Percentiles rank a stretch among this genome's conserved stretches.
These are phyloP conservation scores for Paecilomyces variotii DNA, from an alignment of 2,329 filamentous ascomycete genomes.

Conservation along the genomic window DNA sequence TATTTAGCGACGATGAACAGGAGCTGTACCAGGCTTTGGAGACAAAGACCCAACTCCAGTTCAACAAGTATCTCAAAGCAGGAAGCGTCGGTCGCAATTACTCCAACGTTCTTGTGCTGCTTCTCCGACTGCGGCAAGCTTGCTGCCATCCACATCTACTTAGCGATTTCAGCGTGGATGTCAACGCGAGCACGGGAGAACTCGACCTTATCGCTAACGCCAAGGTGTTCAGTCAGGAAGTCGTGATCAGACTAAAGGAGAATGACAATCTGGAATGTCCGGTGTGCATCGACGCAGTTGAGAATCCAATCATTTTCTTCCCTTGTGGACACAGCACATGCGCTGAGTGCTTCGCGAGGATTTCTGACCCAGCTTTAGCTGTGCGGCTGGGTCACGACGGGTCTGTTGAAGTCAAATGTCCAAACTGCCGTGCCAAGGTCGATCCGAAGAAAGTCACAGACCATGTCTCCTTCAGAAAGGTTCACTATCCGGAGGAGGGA, in stretches of 20 bases:
- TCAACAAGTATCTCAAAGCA: constrained; percentile 67
- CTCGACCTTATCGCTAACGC: constrained; percentile 57
- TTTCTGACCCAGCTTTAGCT: constrained; percentile 54
- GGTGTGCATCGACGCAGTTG: constrained; percentile 68
- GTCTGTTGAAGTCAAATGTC: constrained; percentile 54
- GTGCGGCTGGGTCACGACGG: constrained; percentile 55
- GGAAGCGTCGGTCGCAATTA: constrained; percentile 66
- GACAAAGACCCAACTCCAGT: constrained; percentile 56
- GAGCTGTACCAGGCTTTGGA: constrained; percentile 61
- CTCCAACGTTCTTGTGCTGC: constrained; percentile 68
- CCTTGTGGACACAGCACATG: constrained; percentile 80
- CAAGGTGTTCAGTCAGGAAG: constrained; percentile 48
- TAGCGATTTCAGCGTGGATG: constrained; percentile 53
- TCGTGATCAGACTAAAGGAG: constrained; percentile 58
- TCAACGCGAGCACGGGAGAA: constrained; percentile 39
- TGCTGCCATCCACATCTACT: constrained; percentile 71
- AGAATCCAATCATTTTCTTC: constrained; percentile 68
- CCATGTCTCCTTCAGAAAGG: constrained; percentile 63
- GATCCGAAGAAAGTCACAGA: constrained; percentile 65
- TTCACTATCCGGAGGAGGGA: constrained; percentile 54
- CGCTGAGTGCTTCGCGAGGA: constrained; percentile 63
- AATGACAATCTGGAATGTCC: constrained; percentile 66
- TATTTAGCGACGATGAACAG: constrained; percentile 59
- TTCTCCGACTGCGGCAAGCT: constrained; percentile 71
- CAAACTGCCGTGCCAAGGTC: constrained; percentile 63